Evolutionary conservation across 805 yeast species (phyloP).

Genomic region (Jamesozyma hellenica): DNA sequence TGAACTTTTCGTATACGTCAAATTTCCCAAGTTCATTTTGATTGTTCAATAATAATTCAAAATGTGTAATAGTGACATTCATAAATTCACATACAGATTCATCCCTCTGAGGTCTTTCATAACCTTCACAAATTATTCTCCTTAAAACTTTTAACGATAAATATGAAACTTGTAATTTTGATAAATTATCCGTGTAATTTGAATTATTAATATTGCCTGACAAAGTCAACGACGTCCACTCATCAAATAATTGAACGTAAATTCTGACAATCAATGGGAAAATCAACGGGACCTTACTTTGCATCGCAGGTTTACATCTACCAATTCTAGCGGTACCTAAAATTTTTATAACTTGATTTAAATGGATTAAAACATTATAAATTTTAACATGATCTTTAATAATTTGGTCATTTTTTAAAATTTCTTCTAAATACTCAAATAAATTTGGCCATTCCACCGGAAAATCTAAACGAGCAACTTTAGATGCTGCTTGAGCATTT

Average conservation of each 20-base stretch:
- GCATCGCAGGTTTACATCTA: conserved; percentile 67
- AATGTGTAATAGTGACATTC: conserved; percentile 44
- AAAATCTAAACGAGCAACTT: conserved; percentile 74
- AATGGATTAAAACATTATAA: conserved; percentile 52
- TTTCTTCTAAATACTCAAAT: conserved; percentile 50
- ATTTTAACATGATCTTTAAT: conserved; percentile 41
- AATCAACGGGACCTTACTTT: conserved; percentile 54
- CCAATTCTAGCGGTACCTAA: conserved; percentile 75
- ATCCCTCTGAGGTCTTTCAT: conserved; percentile 56
- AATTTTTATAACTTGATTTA: conserved; percentile 71
- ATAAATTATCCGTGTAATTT: conserved; percentile 29
- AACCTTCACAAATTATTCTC: conserved; percentile 67
- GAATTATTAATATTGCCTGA: conserved; percentile 3
- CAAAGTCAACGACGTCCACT: conserved; percentile 45
- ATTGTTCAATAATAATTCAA: conserved; percentile 43
- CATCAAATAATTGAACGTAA: conserved; percentile 49
- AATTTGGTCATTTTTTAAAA: conserved; percentile 36
- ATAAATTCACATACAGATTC: conserved; percentile 49
- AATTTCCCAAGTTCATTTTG: conserved; percentile 39
- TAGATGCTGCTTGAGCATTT: conserved; percentile 72
- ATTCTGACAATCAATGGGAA: conserved; percentile 49
- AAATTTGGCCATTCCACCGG: conserved; percentile 80
- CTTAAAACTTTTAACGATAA: conserved; percentile 64
- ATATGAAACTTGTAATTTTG: conserved; percentile 66
- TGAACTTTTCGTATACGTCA: conserved; percentile 51